Conservation (phyloP, 1,284 basidiomycete genomes). For the Anthracocystis setariae region DNA sequence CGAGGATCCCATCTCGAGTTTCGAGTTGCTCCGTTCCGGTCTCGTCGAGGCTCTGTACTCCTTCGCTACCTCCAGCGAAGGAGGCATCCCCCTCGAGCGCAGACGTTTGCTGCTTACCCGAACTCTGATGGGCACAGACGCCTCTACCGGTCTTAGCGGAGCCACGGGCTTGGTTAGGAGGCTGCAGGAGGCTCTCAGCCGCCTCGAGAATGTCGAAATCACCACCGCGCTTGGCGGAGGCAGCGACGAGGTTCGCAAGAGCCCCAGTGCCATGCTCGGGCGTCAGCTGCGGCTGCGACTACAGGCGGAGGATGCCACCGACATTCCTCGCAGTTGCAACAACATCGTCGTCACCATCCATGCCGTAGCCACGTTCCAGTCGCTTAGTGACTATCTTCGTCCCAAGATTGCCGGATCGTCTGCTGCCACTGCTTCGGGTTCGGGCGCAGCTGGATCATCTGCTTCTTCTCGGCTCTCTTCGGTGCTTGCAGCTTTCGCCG, state of each 20-base stretch:
- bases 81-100: conserved; percentile 30
- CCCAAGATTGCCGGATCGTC: conserved; percentile 55
- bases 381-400: conserved; percentile 63
- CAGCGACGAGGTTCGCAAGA: conserved; percentile 51
- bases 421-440: conserved; percentile 74
- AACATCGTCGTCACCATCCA: conserved; percentile 64
- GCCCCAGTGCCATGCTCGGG: conserved; percentile 53
- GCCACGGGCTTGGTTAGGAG: conserved; percentile 52
- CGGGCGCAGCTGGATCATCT: conserved; percentile 56
- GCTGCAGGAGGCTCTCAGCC: conserved; percentile 63
- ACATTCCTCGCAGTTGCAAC: conserved; percentile 58
- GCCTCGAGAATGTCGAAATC: conserved; percentile 61
- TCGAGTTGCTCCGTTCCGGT: conserved; percentile 92
- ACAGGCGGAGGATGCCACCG: conserved; percentile 56
- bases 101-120: conserved; percentile 49
- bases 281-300: conserved; percentile 62
- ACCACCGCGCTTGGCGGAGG: conserved; percentile 49
- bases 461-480: conserved; percentile 77
- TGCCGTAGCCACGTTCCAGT: conserved; percentile 63
- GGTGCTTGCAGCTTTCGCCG: conserved; percentile 87
- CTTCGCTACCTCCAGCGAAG: conserved; percentile 76
- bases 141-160: conserved; percentile 23
- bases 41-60: conserved; percentile 86
- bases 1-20: conserved; percentile 83
- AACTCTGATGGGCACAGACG: conserved; percentile 43